Percentiles rank a stretch among this genome's conserved stretches.
These are phyloP conservation scores for Diversispora epigaea DNA, from an alignment of 192 early-diverging fungal genomes.

Conservation along the genomic window DNA sequence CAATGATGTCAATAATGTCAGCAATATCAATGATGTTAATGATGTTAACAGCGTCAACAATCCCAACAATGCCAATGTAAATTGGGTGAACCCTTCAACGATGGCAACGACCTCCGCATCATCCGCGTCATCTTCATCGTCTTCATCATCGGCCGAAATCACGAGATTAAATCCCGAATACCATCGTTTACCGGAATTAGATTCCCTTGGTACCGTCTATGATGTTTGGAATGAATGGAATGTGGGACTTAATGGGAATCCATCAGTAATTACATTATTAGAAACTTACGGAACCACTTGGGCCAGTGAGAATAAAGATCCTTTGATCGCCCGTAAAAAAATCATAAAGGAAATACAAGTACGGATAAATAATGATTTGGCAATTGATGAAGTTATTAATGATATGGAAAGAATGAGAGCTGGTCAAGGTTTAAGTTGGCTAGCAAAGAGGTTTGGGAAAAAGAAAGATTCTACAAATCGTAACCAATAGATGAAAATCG, in stretches of 20 bases:
- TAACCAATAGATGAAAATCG: background rate
- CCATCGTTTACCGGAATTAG: conserved; percentile 21
- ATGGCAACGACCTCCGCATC: too few relatives aligned
- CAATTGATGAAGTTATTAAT: conserved; percentile 3
- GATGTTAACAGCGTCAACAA: too few relatives aligned
- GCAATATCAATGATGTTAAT: too few relatives aligned
- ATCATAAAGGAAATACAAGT: conserved; percentile 23
- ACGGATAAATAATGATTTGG: background rate
- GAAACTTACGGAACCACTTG: conserved; percentile 16
- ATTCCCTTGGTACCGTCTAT: conserved; percentile 1
- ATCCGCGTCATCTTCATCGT: background rate
- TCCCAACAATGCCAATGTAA: too few relatives aligned
- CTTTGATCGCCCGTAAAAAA: conserved; percentile 13
- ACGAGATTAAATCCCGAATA: background rate
- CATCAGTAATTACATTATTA: conserved; percentile 15
- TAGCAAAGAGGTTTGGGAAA: conserved; percentile 21
- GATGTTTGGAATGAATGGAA: conserved; percentile 33
- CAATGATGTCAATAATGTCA: too few relatives aligned
- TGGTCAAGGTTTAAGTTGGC: conserved; percentile 10
- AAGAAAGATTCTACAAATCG: background rate
- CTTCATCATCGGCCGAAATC: background rate
- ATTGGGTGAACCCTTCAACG: too few relatives aligned
- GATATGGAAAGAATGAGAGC: conserved; percentile 14
- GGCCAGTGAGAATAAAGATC: conserved; percentile 15
- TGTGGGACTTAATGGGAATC: conserved; percentile 19